These are phyloP conservation scores for Sporisorium iseilematis-ciliati DNA, from an alignment of 1,284 basidiomycete genomes.

Conservation along the genomic window DNA sequence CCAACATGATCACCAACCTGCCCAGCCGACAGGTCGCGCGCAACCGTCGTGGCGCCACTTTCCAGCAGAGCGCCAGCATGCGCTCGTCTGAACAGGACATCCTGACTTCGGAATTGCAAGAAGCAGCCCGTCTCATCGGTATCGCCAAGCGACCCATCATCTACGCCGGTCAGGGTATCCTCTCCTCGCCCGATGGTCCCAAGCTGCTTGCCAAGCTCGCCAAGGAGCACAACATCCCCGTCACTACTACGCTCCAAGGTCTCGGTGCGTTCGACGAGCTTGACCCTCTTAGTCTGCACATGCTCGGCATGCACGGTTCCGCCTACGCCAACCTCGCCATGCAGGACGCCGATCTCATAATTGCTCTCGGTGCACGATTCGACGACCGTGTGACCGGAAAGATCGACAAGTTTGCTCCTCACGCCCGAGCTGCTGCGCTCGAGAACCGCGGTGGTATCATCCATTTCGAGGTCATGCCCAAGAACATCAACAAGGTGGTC, in stretches of 20 bases:
- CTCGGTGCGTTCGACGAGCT: constrained; percentile 95
- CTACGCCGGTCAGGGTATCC: constrained; percentile 92
- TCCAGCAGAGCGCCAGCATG: constrained; percentile 31
- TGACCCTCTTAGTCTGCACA: constrained; percentile 85
- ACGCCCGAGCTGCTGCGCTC: constrained; percentile 85
- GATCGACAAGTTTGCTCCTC: constrained; percentile 89
- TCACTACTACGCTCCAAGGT: constrained; percentile 95
- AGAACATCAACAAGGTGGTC: constrained; percentile 99
- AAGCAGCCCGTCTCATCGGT: constrained; percentile 91
- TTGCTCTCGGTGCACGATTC: constrained; percentile 94
- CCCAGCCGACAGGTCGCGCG: constrained; percentile 65
- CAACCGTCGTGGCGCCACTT: constrained; percentile 44
- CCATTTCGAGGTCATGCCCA: constrained; percentile 98
- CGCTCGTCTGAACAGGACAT: constrained; percentile 42
- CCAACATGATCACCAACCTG: constrained; percentile 74
- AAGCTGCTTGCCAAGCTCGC: constrained; percentile 84
- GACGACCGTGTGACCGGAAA: constrained; percentile 98
- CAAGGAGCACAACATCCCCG: constrained; percentile 90
- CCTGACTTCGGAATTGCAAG: constrained; percentile 76
- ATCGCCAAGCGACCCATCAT: constrained; percentile 90
- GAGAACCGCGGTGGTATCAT: constrained; percentile 94
- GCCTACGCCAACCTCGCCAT: constrained; percentile 98
- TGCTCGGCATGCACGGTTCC: constrained; percentile 99
- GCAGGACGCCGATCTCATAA: constrained; percentile 96
- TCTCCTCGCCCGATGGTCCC: constrained; percentile 85